Base-by-base conservation (phyloP, 2,329 filamentous ascomycete species). In the Fusarium sororula region DNA sequence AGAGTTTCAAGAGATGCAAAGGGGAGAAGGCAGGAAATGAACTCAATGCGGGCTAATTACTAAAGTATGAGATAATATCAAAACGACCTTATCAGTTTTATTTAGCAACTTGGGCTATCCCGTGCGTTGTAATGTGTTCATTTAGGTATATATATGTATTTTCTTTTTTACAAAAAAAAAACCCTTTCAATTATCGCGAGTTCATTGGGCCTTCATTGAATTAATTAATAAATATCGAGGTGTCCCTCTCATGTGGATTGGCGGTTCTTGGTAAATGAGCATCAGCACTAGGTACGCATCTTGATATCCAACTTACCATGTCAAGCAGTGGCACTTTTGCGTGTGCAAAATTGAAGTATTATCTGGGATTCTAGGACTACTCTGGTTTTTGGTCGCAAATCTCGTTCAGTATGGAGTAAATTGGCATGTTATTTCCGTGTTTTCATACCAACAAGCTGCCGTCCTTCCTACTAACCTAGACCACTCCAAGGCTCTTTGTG, bases 301-400 rank as follows among this genome's bases (percentile, higher is more conserved):
- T 24, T n/a, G 39, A 50, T 24, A 57, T 50, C 35, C 18, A 54
- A 56, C 60, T 65, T 39, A 44, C 44, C 38, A 56, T 44, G 20
- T 56, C 48, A 41, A 57, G 39, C 71, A 66, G 70, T 44, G 66
- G 70, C 56, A 56, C 70, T 55, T 73, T 73, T 70, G 60, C 42
- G 41, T 30, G 37, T 55, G 28, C 28, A 45, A 51, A 39, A 20
- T 54, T 26, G 37, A 20, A 39, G 35, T 24, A n/a, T 8, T n/a
- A 48, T 41, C 37, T 13, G 35, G 38, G 28, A 28, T 24, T 28
- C 24, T 54, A 55, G 38, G 20, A 35, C 18, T 38, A 35, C 32
- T 35, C 51, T 54, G 18, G 22, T 59, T 10, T 42, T 44, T 56
- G 24, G 38, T 26, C 39, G 38, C 48, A 8, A 24, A 35, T 35